Base-by-base conservation (phyloP, 441 rosid species). In the Macaranga tanarius region DNA sequence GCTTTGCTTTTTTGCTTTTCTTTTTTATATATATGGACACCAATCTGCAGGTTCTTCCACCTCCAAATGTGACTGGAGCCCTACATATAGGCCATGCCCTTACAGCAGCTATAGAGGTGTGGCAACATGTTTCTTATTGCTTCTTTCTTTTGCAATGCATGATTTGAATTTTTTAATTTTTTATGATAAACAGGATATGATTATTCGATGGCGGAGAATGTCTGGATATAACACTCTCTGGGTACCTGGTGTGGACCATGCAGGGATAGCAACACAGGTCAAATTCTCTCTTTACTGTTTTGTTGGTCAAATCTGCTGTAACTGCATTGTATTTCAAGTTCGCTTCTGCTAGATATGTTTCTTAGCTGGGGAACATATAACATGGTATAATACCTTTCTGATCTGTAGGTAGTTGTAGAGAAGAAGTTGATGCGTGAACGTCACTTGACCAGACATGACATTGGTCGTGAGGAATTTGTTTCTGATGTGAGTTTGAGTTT, bases 21-120 rank as follows among this genome's bases (percentile, higher is more conserved):
- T n/a, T n/a, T n/a, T n/a, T n/a, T n/a, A n/a, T n/a, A n/a, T n/a
- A n/a, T n/a, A n/a, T n/a, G n/a, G n/a, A n/a, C n/a, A n/a, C n/a
- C n/a, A n/a, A n/a, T n/a, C n/a, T 81, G 73, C 84, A 95, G 99
- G 95, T 95, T 83, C 86, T 95, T 59, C 98, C 99, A 65, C 99
- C 99, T 63, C 99, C 99, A 72, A 95, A 95, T 83, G 99, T 95
- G 78, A 95, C 99, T 34, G 99, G 99, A 59, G 97, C 95, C 57
- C 77, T 95, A 48, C 99, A 95, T 75, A 95, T 92, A 67, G 99
- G 99, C 75, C 99, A 92, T 83, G 99, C 99, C 47, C 92, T 95
- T 45, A 92, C 99, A 25, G 75, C 90, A 74, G 92, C 98, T 47
- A 74, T 95, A 58, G 84, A 95, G 97, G 99, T 92, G n/a, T 28